A percentile compares a stretch with the other conserved stretches of the same genome.
phyloP scores from a whole-genome alignment of 2,329 filamentous ascomycete species.

The Talaromyces sp. region DNA sequence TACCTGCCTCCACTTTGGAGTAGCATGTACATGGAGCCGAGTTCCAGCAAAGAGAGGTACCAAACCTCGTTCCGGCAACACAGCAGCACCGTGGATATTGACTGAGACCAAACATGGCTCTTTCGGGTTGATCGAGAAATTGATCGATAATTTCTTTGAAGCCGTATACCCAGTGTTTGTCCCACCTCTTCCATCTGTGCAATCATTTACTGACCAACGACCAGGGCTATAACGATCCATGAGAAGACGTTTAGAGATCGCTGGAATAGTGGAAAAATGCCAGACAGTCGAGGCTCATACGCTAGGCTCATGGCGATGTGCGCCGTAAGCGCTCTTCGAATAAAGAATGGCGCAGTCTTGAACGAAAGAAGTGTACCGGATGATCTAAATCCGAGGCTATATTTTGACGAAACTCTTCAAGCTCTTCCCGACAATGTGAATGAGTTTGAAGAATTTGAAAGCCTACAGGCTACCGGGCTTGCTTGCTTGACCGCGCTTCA shows the following conservation, averaged over 20 bases:
- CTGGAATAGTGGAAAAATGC: background rate
- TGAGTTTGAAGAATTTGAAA: constrained; percentile 6
- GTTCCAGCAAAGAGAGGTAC: constrained; percentile 1
- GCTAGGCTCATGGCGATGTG: constrained; percentile 8
- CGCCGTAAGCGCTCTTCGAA: constrained; percentile 9
- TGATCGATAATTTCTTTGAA: constrained; percentile 14
- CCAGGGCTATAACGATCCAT: constrained; percentile 6
- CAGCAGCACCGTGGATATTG: constrained; percentile 1
- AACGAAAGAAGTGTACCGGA: constrained; percentile 5
- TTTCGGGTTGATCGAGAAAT: background rate
- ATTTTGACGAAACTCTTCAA: background rate
- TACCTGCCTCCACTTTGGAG: constrained; percentile 11
- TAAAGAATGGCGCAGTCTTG: constrained; percentile 7
- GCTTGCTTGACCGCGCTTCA: constrained; percentile 7
- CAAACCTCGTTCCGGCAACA: background rate
- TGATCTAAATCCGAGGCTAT: background rate
- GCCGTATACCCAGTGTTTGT: constrained; percentile 5
- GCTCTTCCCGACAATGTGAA: background rate
- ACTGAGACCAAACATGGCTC: background rate
- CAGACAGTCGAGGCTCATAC: constrained; percentile 2
- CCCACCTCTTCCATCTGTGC: background rate
- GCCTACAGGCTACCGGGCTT: constrained; percentile 1
- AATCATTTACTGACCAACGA: background rate
- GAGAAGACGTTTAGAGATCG: constrained; percentile 8
- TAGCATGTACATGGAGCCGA: constrained; percentile 11